Conservation (phyloP, 176 grass and related monocot species). For the Lolium perenne region DNA sequence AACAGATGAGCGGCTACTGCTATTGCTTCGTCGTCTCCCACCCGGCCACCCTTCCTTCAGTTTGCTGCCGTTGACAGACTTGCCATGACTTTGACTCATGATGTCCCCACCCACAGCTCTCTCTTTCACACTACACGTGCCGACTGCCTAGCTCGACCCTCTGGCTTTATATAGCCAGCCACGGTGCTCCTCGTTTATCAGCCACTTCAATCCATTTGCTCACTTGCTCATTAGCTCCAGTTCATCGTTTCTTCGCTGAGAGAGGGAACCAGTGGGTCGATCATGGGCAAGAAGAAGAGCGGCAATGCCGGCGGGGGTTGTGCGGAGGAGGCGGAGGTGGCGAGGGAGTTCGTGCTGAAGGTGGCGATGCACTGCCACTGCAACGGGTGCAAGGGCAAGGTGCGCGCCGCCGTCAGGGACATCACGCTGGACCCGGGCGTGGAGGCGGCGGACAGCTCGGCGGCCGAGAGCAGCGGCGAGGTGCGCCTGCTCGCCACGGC, state of each 20-base stretch:
- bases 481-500: slow-evolving; percentile 12
- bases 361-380: slow-evolving; percentile 53
- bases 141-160: no score
- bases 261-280: not conserved
- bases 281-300: slow-evolving; percentile 21
- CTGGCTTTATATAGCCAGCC: not conserved
- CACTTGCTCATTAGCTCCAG: not conserved
- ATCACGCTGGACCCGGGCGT: slow-evolving; percentile 17
- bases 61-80: no score
- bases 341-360: slow-evolving; percentile 38
- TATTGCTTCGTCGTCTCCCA: no score
- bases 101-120: no score
- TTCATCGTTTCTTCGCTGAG: not conserved
- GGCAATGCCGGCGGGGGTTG: not conserved
- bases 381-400: slow-evolving; percentile 43
- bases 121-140: no score
- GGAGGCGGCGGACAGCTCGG: not conserved
- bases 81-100: no score
- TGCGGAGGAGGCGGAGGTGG: not conserved
- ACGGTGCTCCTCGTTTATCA: not conserved
- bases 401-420: slow-evolving; percentile 30
- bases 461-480: not conserved
- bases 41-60: no score
- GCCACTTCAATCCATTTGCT: not conserved
- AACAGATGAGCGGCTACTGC: no score